A percentile compares a stretch with the other conserved stretches of the same genome.
phyloP scores from a whole-genome alignment of 1,139 yeast genomes.

The Yamadazyma dushanensis region DNA sequence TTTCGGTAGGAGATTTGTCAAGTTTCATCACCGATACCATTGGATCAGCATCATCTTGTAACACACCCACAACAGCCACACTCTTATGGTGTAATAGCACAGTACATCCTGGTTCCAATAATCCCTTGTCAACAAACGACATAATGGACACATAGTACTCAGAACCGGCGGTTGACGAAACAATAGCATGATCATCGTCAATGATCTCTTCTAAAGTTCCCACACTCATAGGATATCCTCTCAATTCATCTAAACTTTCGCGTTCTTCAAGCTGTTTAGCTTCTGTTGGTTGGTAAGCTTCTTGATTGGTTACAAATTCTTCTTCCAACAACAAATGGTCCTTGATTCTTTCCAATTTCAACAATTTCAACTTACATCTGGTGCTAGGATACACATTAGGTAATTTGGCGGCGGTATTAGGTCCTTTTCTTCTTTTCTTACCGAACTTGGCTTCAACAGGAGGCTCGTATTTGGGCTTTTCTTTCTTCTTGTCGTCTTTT shows the following conservation, averaged over 20 bases:
- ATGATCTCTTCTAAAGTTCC: constrained; percentile 96
- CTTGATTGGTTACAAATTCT: constrained; percentile 94
- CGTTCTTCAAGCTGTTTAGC: constrained; percentile 96
- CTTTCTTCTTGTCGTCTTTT: constrained; percentile 76
- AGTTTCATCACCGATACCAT: constrained; percentile 97
- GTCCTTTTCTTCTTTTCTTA: constrained; percentile 88
- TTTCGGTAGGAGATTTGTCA: constrained; percentile 95
- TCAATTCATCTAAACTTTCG: constrained; percentile 88
- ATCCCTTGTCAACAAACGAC: constrained; percentile 96
- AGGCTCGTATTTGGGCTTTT: constrained; percentile 95
- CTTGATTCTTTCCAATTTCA: constrained; percentile 93
- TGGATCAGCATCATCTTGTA: constrained; percentile 95
- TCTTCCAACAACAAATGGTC: constrained; percentile 94
- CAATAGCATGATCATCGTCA: constrained; percentile 98
- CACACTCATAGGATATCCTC: constrained; percentile 96
- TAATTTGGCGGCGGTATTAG: constrained; percentile 82
- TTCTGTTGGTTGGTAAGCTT: constrained; percentile 92
- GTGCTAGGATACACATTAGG: constrained; percentile 92
- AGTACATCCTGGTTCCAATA: constrained; percentile 97
- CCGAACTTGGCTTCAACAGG: constrained; percentile 95
- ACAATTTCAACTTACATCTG: constrained; percentile 84
- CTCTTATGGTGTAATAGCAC: constrained; percentile 94
- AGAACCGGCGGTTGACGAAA: constrained; percentile 92
- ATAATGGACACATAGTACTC: constrained; percentile 94
- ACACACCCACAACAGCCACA: constrained; percentile 90